These are phyloP conservation scores for Colletotrichum tropicale DNA, from an alignment of 2,329 filamentous ascomycete genomes.

Conservation along the genomic window DNA sequence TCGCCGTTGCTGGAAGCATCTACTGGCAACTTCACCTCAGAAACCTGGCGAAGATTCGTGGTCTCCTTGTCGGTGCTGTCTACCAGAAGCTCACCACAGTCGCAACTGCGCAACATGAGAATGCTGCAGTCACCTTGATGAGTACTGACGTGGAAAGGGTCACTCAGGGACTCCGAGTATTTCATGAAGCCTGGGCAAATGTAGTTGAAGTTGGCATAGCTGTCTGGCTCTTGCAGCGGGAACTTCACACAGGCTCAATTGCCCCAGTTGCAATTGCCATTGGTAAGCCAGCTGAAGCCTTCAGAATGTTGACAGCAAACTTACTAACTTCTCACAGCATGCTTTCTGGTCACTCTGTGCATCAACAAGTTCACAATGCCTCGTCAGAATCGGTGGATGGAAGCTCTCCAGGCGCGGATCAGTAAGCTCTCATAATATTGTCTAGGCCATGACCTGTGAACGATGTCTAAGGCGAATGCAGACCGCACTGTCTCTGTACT, in stretches of 20 bases:
- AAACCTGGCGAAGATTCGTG: neutral
- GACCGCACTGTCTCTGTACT: neutral
- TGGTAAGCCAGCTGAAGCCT: neutral
- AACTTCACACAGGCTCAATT: neutral
- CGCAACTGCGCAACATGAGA: neutral
- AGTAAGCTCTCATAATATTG: neutral
- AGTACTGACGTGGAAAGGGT: neutral
- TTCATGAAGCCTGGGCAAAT: neutral
- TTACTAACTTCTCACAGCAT: neutral
- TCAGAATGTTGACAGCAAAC: fast-evolving
- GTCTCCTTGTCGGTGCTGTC: neutral
- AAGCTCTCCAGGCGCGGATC: neutral
- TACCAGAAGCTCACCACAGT: neutral
- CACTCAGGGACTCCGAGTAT: neutral
- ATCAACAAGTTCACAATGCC: neutral
- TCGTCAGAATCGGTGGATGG: neutral
- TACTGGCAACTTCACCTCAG: neutral
- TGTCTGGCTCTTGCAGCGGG: neutral
- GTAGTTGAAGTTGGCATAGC: neutral
- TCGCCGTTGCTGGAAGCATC: neutral
- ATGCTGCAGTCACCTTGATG: neutral
- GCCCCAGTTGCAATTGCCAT: neutral
- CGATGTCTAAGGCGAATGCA: neutral
- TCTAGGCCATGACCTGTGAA: fast-evolving
- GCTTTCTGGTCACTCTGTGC: neutral